A percentile compares a stretch with the other conserved stretches of the same genome.
Conservation (phyloP, 306 rosid genomes). For the Vicia faba region DNA sequence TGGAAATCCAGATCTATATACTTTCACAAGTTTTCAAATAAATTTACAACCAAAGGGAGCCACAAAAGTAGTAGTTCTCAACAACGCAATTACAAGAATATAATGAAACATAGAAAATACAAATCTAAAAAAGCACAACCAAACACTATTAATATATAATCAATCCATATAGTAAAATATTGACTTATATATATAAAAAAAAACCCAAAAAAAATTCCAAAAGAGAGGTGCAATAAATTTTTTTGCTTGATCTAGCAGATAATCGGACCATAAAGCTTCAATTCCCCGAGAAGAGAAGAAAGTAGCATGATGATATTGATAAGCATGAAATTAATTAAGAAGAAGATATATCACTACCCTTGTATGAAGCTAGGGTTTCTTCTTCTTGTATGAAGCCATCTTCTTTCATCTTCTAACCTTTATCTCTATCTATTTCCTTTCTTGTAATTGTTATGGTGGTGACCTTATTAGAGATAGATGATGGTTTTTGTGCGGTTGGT, state of each 20-base stretch:
- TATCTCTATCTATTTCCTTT: slow-evolving; percentile 47
- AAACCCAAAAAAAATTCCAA: slow-evolving; percentile 8
- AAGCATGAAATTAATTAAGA: slow-evolving; percentile 24
- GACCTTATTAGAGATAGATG: slow-evolving; percentile 38
- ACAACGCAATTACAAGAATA: slow-evolving; percentile 2
- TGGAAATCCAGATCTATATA: slow-evolving; percentile 51
- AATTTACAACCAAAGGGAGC: slow-evolving; percentile 38
- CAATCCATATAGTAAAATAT: slow-evolving; percentile 29
- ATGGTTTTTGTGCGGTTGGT: slow-evolving; percentile 55
- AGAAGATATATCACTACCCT: slow-evolving; percentile 39
- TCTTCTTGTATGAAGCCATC: slow-evolving; percentile 67
- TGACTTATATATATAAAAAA: slow-evolving; percentile 26
- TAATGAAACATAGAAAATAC: neutral
- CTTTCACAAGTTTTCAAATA: slow-evolving; percentile 37
- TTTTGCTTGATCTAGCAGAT: slow-evolving; percentile 56
- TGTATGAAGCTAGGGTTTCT: slow-evolving; percentile 60
- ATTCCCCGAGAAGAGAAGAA: slow-evolving; percentile 77
- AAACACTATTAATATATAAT: neutral
- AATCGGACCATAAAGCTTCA: slow-evolving; percentile 82
- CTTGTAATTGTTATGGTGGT: slow-evolving; percentile 36
- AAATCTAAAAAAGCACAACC: slow-evolving; percentile 24
- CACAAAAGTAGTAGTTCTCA: slow-evolving; percentile 27
- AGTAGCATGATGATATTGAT: slow-evolving; percentile 37
- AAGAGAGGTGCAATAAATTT: slow-evolving; percentile 23
- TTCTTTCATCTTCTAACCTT: slow-evolving; percentile 52